phyloP scores from a whole-genome alignment of 2,329 filamentous ascomycete species.

The Chrysoporthe puriensis region DNA sequence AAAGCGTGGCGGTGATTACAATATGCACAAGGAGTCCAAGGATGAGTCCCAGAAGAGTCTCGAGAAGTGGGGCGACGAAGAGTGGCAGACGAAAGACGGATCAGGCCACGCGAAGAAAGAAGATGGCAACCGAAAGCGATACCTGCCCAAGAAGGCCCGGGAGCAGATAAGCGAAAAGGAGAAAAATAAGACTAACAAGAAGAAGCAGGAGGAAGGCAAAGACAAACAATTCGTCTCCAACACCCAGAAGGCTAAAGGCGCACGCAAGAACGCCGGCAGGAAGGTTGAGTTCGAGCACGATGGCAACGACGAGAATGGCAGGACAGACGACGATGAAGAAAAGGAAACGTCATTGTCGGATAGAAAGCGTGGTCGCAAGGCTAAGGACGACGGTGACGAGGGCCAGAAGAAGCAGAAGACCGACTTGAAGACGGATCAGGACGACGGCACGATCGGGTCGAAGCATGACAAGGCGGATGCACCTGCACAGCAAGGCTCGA shows the following conservation, averaged over 20 bases:
- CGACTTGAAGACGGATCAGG: not conserved
- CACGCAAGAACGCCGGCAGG: not conserved
- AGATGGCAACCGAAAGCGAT: slow-evolving; percentile 7
- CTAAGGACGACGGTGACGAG: not conserved
- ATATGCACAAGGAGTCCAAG: slow-evolving; percentile 6
- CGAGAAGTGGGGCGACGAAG: slow-evolving; percentile 8
- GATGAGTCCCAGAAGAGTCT: slow-evolving; percentile 4
- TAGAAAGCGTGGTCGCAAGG: slow-evolving; percentile 12
- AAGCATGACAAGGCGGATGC: slow-evolving; percentile 28
- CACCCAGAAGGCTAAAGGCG: not conserved
- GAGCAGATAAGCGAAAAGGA: slow-evolving; percentile 1
- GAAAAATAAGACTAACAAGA: not conserved
- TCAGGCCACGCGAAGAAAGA: slow-evolving; percentile 4
- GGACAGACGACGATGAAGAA: not conserved
- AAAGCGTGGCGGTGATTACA: slow-evolving; percentile 2
- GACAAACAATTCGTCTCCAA: slow-evolving; percentile 9
- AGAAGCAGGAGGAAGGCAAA: slow-evolving; percentile 7
- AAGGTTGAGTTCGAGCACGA: slow-evolving; percentile 8
- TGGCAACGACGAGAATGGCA: not conserved
- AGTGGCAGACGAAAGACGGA: slow-evolving; percentile 6
- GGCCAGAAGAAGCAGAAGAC: slow-evolving; percentile 13
- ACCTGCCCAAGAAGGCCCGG: slow-evolving; percentile 10
- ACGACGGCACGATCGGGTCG: slow-evolving; percentile 27
- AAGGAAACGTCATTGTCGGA: not conserved
- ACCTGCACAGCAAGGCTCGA: slow-evolving; percentile 20